Percentiles rank a stretch among this genome's conserved stretches.
phyloP scores from a whole-genome alignment of 2,329 filamentous ascomycete species.

The Pseudogymnoascus sp. region DNA sequence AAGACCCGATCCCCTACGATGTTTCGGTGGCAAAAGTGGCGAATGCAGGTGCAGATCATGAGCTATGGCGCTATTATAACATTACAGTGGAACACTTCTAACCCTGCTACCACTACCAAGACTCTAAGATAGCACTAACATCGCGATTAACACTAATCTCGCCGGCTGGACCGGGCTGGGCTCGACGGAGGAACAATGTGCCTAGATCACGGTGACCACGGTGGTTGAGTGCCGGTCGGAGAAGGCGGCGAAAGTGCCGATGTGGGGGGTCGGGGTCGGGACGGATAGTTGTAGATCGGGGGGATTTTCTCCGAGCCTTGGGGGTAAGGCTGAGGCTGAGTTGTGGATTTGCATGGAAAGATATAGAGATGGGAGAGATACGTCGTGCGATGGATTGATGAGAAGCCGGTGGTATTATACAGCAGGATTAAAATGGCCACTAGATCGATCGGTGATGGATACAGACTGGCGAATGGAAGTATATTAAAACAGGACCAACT shows the following conservation, averaged over 20 bases:
- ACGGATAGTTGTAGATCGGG: neutral
- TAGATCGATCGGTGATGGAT: neutral
- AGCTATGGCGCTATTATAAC: neutral
- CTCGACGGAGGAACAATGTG: slow-evolving; percentile 6
- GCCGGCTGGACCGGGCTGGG: neutral
- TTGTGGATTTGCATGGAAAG: neutral
- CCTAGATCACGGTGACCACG: neutral
- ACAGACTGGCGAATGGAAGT: neutral
- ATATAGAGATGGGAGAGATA: too few relatives aligned
- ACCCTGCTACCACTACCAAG: neutral
- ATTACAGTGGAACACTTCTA: slow-evolving; percentile 6
- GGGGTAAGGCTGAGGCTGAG: neutral
- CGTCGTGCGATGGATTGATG: neutral
- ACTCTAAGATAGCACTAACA: neutral
- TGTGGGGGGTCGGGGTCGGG: neutral
- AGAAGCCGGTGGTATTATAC: neutral
- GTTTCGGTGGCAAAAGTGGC: neutral
- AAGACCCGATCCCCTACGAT: neutral
- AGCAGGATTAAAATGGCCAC: neutral
- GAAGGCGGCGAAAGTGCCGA: neutral
- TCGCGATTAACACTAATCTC: neutral
- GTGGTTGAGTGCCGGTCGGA: neutral
- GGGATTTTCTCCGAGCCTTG: neutral
- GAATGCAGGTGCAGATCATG: neutral
- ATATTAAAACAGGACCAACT: neutral